Conservation (phyloP, 495 filamentous ascomycete genomes). For the Neurospora sp. region DNA sequence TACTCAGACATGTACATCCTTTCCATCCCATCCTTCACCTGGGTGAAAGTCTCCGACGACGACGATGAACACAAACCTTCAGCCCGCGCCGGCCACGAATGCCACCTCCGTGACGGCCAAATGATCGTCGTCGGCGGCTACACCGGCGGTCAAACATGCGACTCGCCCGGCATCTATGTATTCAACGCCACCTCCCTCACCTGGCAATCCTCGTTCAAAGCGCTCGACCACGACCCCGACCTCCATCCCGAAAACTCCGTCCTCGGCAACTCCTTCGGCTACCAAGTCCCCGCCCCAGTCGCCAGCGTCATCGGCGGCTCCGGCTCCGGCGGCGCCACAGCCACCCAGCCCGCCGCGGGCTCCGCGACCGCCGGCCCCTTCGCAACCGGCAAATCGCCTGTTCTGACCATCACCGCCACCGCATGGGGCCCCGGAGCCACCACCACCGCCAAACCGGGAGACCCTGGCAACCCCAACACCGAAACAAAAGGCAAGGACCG, state of each 20-base stretch:
- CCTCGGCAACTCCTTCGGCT: constrained; percentile 49
- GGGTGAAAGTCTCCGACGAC: constrained; percentile 51
- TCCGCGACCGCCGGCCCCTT: constrained; percentile 56
- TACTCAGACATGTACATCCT: constrained; percentile 72
- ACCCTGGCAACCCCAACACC: background rate
- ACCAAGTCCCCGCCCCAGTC: constrained; percentile 51
- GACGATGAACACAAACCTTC: constrained; percentile 42
- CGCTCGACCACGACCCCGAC: constrained; percentile 26
- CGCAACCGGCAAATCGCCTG: constrained; percentile 52
- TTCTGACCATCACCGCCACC: constrained; percentile 53
- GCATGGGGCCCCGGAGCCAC: constrained; percentile 24
- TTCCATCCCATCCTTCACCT: constrained; percentile 62
- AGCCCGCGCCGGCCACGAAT: constrained; percentile 59
- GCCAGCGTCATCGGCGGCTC: constrained; percentile 54
- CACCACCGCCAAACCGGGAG: constrained; percentile 15
- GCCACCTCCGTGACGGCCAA: constrained; percentile 57
- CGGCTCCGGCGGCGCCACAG: constrained; percentile 51
- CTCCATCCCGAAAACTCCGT: constrained; percentile 33
- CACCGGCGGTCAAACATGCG: constrained; percentile 52
- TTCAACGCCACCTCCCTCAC: constrained; percentile 52
- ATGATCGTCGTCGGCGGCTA: constrained; percentile 67
- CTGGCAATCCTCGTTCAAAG: constrained; percentile 52
- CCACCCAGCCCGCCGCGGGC: constrained; percentile 51
- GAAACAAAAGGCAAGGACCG: constrained; percentile 23
- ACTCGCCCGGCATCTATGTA: constrained; percentile 58